Conservation (phyloP, 2,329 filamentous ascomycete species). For the Lizonia empirigonia region DNA sequence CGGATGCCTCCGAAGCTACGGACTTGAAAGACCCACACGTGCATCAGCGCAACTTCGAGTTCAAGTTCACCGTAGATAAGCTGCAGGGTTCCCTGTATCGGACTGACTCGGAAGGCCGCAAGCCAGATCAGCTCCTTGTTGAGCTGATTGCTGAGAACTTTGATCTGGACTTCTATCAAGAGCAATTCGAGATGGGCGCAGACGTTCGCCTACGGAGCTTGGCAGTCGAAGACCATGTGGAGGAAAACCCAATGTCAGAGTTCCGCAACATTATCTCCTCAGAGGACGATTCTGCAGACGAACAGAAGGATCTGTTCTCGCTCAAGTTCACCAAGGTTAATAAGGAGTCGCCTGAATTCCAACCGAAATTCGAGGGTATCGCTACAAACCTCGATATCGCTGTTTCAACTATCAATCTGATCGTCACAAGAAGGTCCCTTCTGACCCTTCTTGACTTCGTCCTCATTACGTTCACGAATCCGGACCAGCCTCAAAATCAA, state of each 20-base stretch:
- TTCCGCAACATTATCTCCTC: conserved; percentile 99
- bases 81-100: conserved; percentile 91
- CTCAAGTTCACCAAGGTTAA: conserved; percentile 92
- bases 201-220: conserved; percentile 87
- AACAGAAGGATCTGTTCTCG: conserved; percentile 80
- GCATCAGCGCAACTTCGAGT: conserved; percentile 90
- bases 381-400: conserved; percentile 90
- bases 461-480: conserved; percentile 83
- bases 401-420: conserved; percentile 93
- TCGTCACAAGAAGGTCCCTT: conserved; percentile 91
- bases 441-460: conserved; percentile 94
- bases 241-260: conserved; percentile 79
- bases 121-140: conserved; percentile 80
- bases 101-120: conserved; percentile 77
- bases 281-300: conserved; percentile 71
- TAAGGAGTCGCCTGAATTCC: conserved; percentile 88
- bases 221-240: conserved; percentile 92
- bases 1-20: conserved; percentile 69
- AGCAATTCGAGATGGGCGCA: conserved; percentile 90
- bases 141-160: conserved; percentile 92
- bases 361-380: conserved; percentile 87
- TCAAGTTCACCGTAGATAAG: conserved; percentile 94
- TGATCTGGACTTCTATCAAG: conserved; percentile 82
- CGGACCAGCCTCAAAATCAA: conserved; percentile 55
- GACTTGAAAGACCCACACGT: conserved; percentile 59